Percentiles rank a stretch among this genome's conserved stretches.
Conservation (phyloP, 2,329 filamentous ascomycete species). For the Fusarium armeniacum region DNA sequence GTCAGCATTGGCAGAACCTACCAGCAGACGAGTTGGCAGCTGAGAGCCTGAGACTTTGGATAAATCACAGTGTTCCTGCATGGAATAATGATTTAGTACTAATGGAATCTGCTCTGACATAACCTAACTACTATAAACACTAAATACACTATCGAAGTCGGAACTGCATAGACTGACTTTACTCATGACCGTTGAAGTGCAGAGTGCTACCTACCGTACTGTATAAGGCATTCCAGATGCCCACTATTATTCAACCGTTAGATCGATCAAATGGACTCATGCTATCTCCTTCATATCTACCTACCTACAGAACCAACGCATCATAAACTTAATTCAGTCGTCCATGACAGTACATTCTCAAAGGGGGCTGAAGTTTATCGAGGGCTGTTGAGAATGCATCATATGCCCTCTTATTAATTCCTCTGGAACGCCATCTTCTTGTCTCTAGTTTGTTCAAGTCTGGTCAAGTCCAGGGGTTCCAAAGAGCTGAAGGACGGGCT, state of each 20-base stretch:
- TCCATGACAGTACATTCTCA: slow-evolving; percentile 6
- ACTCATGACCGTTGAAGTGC: background rate
- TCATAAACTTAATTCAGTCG: slow-evolving; percentile 24
- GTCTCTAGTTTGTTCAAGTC: background rate
- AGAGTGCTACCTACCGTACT: background rate
- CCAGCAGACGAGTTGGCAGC: background rate
- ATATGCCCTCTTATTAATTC: background rate
- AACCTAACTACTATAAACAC: no score
- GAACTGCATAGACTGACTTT: background rate
- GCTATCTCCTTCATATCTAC: no score
- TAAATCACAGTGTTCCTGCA: background rate
- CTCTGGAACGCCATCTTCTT: slow-evolving; percentile 24
- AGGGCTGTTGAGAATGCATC: background rate
- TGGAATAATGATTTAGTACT: background rate
- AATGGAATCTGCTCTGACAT: background rate
- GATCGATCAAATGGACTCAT: slow-evolving; percentile 4
- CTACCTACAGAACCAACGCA: slow-evolving; percentile 9
- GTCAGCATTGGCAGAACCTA: slow-evolving; percentile 42
- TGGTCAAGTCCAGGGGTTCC: slow-evolving; percentile 20
- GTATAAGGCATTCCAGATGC: background rate
- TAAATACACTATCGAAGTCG: background rate
- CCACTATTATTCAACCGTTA: slow-evolving; percentile 21
- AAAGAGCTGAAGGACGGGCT: slow-evolving; percentile 5
- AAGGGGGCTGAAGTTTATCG: slow-evolving; percentile 1
- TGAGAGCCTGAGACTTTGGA: background rate